Conservation (phyloP, 179 eudicot genomes). For the Drosera spatulata region DNA sequence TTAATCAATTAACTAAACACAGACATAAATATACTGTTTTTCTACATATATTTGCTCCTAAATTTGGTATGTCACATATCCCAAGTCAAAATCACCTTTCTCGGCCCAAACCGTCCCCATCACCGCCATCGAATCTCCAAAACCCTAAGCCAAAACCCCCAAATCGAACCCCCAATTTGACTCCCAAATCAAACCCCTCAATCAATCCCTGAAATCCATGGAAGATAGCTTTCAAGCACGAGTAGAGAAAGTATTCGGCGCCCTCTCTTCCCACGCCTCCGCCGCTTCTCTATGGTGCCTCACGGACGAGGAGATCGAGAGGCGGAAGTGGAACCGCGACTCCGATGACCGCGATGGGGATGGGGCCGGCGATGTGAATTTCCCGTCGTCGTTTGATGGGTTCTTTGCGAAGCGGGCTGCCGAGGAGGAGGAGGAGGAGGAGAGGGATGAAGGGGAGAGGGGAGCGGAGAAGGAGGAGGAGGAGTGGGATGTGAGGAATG, state of each 20-base stretch:
- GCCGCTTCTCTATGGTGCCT: constrained; percentile 29
- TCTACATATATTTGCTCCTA: no score
- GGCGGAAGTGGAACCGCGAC: constrained; percentile 14
- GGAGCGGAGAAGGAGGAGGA: constrained; percentile 18
- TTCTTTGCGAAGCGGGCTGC: constrained; percentile 19
- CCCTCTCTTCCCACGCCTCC: constrained; percentile 23
- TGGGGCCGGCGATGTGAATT: constrained; percentile 3
- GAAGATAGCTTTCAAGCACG: constrained; percentile 30
- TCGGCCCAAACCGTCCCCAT: no score
- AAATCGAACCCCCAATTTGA: neutral
- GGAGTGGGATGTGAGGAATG: constrained; percentile 23
- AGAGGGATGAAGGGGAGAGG: constrained; percentile 19
- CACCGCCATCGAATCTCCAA: no score
- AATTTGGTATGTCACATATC: no score
- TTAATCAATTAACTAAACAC: no score
- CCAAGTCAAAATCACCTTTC: no score
- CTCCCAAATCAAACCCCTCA: neutral
- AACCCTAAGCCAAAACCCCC: neutral
- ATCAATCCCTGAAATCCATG: constrained; percentile 9
- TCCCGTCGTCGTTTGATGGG: constrained; percentile 20
- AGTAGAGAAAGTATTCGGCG: constrained; percentile 24
- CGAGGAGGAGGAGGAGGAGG: constrained; percentile 12
- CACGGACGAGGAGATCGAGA: constrained; percentile 31
- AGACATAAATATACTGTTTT: no score
- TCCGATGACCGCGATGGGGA: constrained; percentile 9